Percentiles rank a stretch among this genome's conserved stretches.
phyloP scores from a whole-genome alignment of 176 grass and related monocot species.

The Eragrostis curvula region DNA sequence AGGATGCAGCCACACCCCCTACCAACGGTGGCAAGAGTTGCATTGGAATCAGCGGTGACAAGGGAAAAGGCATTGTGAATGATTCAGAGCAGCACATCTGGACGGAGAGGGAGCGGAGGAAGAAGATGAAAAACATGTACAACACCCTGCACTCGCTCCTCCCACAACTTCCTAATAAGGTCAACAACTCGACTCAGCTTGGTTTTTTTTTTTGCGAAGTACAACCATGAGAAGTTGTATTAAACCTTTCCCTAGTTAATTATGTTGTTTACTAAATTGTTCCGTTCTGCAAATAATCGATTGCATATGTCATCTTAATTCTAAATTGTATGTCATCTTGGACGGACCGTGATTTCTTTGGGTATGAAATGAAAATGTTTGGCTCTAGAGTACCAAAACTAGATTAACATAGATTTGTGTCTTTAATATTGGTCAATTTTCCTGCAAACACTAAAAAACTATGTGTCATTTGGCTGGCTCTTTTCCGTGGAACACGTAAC shows the following conservation, averaged over 20 bases:
- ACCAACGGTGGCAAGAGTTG: too few relatives aligned
- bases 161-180: too few relatives aligned
- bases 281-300: neutral
- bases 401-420: neutral
- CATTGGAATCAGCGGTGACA: too few relatives aligned
- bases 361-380: neutral
- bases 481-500: neutral
- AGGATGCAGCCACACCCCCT: neutral
- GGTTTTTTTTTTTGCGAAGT: too few relatives aligned
- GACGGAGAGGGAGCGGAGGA: constrained; percentile 58
- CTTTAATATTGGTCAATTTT: neutral
- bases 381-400: neutral
- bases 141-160: constrained; percentile 46
- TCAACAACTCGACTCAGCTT: too few relatives aligned
- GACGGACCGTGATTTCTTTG: neutral
- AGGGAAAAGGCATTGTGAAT: neutral
- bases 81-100: constrained; percentile 38
- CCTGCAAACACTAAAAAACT: neutral
- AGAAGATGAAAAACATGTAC: constrained; percentile 68
- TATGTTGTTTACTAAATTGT: neutral
- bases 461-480: neutral
- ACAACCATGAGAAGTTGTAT: too few relatives aligned
- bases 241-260: neutral
- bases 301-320: neutral
- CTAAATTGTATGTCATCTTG: neutral